Base-by-base conservation (phyloP, 305 asterid genomes). In the Fraxinus floribunda region DNA sequence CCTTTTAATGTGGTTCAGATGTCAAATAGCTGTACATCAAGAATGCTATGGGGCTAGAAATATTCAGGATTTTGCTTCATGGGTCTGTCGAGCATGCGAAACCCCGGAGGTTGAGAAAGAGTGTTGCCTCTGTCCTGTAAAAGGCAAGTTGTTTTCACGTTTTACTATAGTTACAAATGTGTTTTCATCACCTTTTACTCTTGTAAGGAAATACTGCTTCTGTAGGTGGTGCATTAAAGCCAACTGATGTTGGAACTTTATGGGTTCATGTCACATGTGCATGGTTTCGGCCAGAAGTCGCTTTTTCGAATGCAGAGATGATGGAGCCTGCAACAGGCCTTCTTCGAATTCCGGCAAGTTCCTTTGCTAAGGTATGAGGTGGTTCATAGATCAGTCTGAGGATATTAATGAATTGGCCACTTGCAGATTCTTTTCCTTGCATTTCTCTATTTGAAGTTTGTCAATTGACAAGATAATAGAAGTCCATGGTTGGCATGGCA, bases 191-290 rank as follows among this genome's bases (percentile, higher is more conserved):
- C 72, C 78, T 75, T 83, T 80, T 68, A 30, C 60, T 46, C 29
- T n/a, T 72, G 78, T 85, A 72, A 83, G 36, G 81, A 73, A 57
- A 82, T 80, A 77, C 72, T 82, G 84, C 79, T 81, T 84, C 80
- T 87, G 80, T 92, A 97, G 99, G 99, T 76, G 99, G 99, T 87
- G 98, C 99, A 13, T 78, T 97, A 75, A 97, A 93, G 90, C 97
- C 98, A 84, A 93, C 98, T 29, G 98, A 97, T 82, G 84, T 91
- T 78, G 97, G 90, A 76, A 82, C 64, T 80, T 81, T 97, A 80
- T 97, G 99, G 99, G 97, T 93, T 84, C 99, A 97, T 84, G 94
- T 97, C 79, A 91, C 94, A n/a, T 97, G 99, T 82, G 99, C 97
- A 0, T 97, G 99, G 98, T 95, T 93, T 85, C 91, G 91, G 78